These are phyloP conservation scores for Trametes polyzona DNA, from an alignment of 1,284 basidiomycete species.

Conservation along the genomic window DNA sequence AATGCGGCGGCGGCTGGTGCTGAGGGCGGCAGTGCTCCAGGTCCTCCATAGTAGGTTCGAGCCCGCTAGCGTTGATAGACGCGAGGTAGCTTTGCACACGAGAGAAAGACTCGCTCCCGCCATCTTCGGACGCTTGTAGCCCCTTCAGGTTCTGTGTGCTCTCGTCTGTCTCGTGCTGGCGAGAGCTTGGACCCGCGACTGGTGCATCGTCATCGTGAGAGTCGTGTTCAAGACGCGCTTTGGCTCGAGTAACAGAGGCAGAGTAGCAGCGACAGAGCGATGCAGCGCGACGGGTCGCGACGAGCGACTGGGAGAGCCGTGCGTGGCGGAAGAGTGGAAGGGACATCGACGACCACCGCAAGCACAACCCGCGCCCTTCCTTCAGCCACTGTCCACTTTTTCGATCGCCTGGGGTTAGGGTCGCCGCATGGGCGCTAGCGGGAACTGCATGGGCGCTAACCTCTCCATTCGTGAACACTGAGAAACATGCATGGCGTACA, in stretches of 20 bases:
- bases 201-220: slow-evolving; percentile 7
- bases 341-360: slow-evolving; percentile 36
- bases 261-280: slow-evolving; percentile 32
- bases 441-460: too few relatives aligned
- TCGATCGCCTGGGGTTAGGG: slow-evolving; percentile 1
- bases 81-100: slow-evolving; percentile 59
- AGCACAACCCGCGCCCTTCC: neutral
- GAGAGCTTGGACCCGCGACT: slow-evolving; percentile 21
- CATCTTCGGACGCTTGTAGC: neutral
- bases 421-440: too few relatives aligned
- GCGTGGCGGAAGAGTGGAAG: slow-evolving; percentile 33
- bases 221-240: slow-evolving; percentile 11
- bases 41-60: slow-evolving; percentile 54
- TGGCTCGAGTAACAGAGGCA: slow-evolving; percentile 26
- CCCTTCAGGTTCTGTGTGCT: neutral
- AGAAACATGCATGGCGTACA: slow-evolving; percentile 3
- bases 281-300: slow-evolving; percentile 26
- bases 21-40: slow-evolving; percentile 55
- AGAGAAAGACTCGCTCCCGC: slow-evolving; percentile 3
- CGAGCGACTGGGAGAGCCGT: slow-evolving; percentile 29
- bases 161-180: neutral
- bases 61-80: slow-evolving; percentile 47
- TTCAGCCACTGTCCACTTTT: slow-evolving; percentile 15
- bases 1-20: slow-evolving; percentile 41
- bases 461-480: neutral